Percentiles rank a stretch among this genome's conserved stretches.
Evolutionary conservation across 1,284 basidiomycete species (phyloP).

Genomic region (Trametes pubescens): DNA sequence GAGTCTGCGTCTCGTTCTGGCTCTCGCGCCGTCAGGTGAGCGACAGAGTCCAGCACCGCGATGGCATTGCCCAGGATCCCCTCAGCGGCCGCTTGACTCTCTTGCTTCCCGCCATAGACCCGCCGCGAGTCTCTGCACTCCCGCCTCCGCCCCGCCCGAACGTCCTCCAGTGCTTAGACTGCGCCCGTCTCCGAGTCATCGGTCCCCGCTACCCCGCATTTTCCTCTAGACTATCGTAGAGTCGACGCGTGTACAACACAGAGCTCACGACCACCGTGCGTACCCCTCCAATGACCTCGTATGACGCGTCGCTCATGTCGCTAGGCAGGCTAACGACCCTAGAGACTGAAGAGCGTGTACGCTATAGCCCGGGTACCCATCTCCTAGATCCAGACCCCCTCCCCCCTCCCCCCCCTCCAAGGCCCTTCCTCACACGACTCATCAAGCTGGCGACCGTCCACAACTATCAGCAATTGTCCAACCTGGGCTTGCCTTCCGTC

Average conservation of each 20-base stretch:
- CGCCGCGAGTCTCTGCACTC: slow-evolving; percentile 24
- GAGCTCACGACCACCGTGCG: slow-evolving; percentile 35
- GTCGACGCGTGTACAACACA: slow-evolving; percentile 35
- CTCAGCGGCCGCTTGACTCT: slow-evolving; percentile 13
- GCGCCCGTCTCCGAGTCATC: slow-evolving; percentile 21
- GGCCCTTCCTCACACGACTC: slow-evolving; percentile 28
- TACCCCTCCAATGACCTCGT: slow-evolving; percentile 7
- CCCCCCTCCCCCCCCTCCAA: slow-evolving; percentile 16
- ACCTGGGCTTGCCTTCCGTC: slow-evolving; percentile 36
- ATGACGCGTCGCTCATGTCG: slow-evolving; percentile 18
- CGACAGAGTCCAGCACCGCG: slow-evolving; percentile 29
- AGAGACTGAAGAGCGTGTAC: slow-evolving; percentile 36
- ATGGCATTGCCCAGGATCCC: slow-evolving; percentile 24
- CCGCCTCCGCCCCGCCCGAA: slow-evolving; percentile 7
- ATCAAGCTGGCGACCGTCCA: slow-evolving; percentile 42
- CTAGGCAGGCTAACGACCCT: slow-evolving; percentile 36
- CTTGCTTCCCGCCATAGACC: slow-evolving; percentile 30
- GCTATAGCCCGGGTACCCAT: slow-evolving; percentile 28
- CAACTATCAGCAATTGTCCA: slow-evolving; percentile 39
- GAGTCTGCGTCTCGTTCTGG: slow-evolving; percentile 28
- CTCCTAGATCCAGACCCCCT: slow-evolving; percentile 28
- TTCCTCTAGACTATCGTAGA: slow-evolving; percentile 37
- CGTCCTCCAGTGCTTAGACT: slow-evolving; percentile 21
- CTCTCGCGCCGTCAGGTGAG: slow-evolving; percentile 35
- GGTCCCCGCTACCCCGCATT: slow-evolving; percentile 30